A percentile compares a stretch with the other conserved stretches of the same genome.
phyloP scores from a whole-genome alignment of 176 grass and related monocot species.

The Aegilops tauschii region DNA sequence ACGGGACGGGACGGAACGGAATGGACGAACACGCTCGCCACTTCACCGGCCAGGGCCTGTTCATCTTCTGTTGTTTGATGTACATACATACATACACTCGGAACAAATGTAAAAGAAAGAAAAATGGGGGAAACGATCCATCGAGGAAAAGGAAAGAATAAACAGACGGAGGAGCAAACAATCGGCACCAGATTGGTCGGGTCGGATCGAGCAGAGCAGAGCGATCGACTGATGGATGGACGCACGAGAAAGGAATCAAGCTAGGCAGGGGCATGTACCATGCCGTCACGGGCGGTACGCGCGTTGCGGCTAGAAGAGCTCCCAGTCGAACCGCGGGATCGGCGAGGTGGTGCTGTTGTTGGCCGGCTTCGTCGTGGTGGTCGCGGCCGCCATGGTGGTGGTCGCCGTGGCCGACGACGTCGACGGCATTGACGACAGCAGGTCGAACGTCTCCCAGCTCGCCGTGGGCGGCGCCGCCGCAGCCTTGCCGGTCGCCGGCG shows the following conservation, averaged over 20 bases:
- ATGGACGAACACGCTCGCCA: constrained; percentile 32
- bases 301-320: constrained; percentile 53
- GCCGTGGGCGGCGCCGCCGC: constrained; percentile 23
- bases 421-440: constrained; percentile 69
- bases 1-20: constrained; percentile 8
- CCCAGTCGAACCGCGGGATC: constrained; percentile 85
- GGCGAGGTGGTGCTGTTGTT: constrained; percentile 15
- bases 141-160: constrained; percentile 31
- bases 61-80: constrained; percentile 25
- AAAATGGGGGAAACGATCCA: not conserved
- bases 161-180: constrained; percentile 36
- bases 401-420: constrained; percentile 67
- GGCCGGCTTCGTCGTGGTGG: constrained; percentile 20
- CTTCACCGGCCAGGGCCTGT: constrained; percentile 13
- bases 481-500: not conserved
- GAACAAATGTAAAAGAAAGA: constrained; percentile 23
- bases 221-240: not conserved
- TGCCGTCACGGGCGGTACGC: not conserved
- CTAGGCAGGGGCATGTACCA: not conserved
- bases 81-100: constrained; percentile 50
- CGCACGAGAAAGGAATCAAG: not conserved
- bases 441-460: constrained; percentile 86
- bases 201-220: not conserved
- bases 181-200: constrained; percentile 40
- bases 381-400: constrained; percentile 37